Evolutionary conservation across 768 basidiomycete genomes (phyloP), one percentile per base, ranked within the genome.

Genomic region (Serendipita sp.): DNA sequence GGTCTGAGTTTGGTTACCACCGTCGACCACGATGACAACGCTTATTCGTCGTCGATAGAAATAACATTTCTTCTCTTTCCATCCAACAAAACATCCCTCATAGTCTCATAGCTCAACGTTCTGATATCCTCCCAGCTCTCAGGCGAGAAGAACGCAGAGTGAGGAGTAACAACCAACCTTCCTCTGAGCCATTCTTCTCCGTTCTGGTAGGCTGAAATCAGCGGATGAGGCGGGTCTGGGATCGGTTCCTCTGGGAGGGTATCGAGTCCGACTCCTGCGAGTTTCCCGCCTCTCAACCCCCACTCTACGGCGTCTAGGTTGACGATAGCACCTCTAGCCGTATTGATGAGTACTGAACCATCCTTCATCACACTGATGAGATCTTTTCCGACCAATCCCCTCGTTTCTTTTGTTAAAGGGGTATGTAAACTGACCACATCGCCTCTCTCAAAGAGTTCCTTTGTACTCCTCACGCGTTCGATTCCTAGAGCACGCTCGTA

Each of bases 31-130:
- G 38, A 41, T 7, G 13, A 41, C 5, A 13, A 41, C 38, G 13
- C 7, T 32, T 46, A 65, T 32, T 65, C 65, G 23, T 54, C 38
- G 16, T 56, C 54, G 16, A 56, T 38, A 15, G 34, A n/a, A 81
- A 82, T 64, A 75, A 80, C 54, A 65, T 68, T 48, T 83, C 78
- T 7, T 67, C 86, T 7, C 32, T 67, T 2, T 67, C 72, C 5
- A 46, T 81, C 45, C 70, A 75, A 52, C 66, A 71, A 36, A 66
- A 70, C 28, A 44, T 62, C 64, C 64, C 64, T 48, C 52, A 56
- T 54, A n/a, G 64, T 67, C 30, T 65, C 28, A 34, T 47, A 64
- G 10, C 52, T 60, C 64, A 64, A 54, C 11, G 13, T 38, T 13
- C 68, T 44, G 48, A 70, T 70, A 30, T 70, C 69, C 10, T 66